Percentiles rank a stretch among this genome's conserved stretches.
Conservation (phyloP, 805 yeast genomes). For the Kregervanrija delftensis region DNA sequence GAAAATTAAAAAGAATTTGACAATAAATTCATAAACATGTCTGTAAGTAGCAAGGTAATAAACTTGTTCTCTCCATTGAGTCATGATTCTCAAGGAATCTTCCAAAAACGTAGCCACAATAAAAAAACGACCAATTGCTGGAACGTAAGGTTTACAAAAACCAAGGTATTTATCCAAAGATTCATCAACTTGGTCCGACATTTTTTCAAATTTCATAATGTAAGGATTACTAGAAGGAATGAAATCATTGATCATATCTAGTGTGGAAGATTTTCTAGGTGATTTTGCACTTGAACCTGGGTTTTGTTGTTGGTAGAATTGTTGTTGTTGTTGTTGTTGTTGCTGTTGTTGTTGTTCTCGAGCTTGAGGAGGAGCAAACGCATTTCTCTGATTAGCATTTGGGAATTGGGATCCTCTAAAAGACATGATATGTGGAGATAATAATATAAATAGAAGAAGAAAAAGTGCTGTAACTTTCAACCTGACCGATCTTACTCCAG, state of each 20-base stretch:
- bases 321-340: constrained; percentile 4
- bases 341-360: constrained; percentile 7
- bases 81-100: constrained; percentile 73
- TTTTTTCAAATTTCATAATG: constrained; percentile 38
- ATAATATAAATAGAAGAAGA: too few relatives aligned
- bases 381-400: constrained; percentile 2
- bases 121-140: constrained; percentile 80
- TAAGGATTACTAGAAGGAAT: constrained; percentile 27
- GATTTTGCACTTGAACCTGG: background rate
- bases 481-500: too few relatives aligned
- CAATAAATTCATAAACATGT: constrained; percentile 70
- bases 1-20: constrained; percentile 56
- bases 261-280: constrained; percentile 1
- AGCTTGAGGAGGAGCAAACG: background rate
- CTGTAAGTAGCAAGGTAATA: constrained; percentile 76
- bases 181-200: constrained; percentile 49
- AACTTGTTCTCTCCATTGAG: constrained; percentile 91
- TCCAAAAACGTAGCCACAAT: constrained; percentile 93
- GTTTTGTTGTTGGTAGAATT: constrained; percentile 2
- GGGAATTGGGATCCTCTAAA: constrained; percentile 29
- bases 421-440: constrained; percentile 15
- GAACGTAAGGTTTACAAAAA: constrained; percentile 66
- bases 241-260: constrained; percentile 22
- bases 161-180: constrained; percentile 42
- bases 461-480: too few relatives aligned